phyloP scores from a whole-genome alignment of 495 filamentous ascomycete species.

The Cryomyces antarcticus region DNA sequence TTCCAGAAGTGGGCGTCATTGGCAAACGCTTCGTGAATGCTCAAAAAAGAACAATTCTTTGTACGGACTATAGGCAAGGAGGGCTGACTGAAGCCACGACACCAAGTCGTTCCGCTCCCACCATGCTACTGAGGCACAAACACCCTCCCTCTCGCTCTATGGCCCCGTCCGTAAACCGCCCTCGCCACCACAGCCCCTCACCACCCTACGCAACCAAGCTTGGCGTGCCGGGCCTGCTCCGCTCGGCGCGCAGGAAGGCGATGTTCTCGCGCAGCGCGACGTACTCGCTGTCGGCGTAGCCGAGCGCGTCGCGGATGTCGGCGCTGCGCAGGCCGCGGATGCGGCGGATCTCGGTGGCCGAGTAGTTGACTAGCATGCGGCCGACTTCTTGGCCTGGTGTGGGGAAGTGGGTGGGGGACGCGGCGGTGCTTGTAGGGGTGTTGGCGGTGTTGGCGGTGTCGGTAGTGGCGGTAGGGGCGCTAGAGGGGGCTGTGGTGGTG shows the following conservation, averaged over 20 bases:
- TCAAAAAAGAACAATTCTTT: too few species aligned
- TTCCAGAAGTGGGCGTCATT: too few species aligned
- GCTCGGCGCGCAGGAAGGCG: slow-evolving; percentile 37
- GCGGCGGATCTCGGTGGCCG: slow-evolving; percentile 55
- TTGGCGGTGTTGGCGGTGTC: not conserved
- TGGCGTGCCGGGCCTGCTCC: slow-evolving; percentile 18
- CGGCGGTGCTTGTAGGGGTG: not conserved
- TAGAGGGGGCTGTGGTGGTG: not conserved
- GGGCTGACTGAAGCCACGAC: too few species aligned
- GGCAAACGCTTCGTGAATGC: too few species aligned
- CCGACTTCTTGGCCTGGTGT: slow-evolving; percentile 85
- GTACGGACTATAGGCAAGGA: too few species aligned
- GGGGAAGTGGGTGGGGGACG: slow-evolving; percentile 9
- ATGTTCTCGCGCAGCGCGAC: slow-evolving; percentile 80
- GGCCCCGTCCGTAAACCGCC: too few species aligned
- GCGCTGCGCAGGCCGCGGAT: slow-evolving; percentile 71
- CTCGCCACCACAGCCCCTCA: too few species aligned
- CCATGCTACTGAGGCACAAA: too few species aligned
- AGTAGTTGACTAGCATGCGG: slow-evolving; percentile 82
- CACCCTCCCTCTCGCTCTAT: too few species aligned
- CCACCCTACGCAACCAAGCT: not conserved
- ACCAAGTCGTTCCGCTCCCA: too few species aligned
- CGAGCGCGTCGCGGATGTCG: slow-evolving; percentile 57
- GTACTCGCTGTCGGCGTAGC: slow-evolving; percentile 90
- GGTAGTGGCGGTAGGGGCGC: slow-evolving; percentile 19